Conservation (phyloP, 805 yeast species). For the Danielozyma ontarioensis region DNA sequence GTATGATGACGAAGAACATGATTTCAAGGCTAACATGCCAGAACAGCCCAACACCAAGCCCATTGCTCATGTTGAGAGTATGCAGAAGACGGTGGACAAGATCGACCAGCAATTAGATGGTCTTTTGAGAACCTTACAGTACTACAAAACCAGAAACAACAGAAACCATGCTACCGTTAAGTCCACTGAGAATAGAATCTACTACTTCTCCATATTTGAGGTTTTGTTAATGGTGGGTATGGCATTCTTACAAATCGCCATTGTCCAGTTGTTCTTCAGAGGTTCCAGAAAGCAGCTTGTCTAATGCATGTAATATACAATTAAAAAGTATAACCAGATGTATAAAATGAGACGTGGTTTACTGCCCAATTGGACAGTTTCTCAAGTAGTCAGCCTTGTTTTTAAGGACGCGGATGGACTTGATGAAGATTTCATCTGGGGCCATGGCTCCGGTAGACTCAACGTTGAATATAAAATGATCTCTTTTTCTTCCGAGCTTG, state of each 20-base stretch:
- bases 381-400: constrained; percentile 79
- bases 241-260: constrained; percentile 63
- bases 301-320: constrained; percentile 17
- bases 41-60: constrained; percentile 43
- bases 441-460: constrained; percentile 97
- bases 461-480: constrained; percentile 89
- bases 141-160: constrained; percentile 85
- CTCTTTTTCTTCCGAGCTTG: constrained; percentile 84
- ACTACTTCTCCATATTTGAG: constrained; percentile 69
- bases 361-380: constrained; percentile 69
- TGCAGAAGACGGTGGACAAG: constrained; percentile 49
- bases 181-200: constrained; percentile 72
- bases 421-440: constrained; percentile 93
- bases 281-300: constrained; percentile 66
- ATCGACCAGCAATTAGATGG: constrained; percentile 58
- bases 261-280: constrained; percentile 68
- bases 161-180: constrained; percentile 87
- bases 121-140: constrained; percentile 58
- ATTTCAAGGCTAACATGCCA: constrained; percentile 61
- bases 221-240: constrained; percentile 69
- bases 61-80: constrained; percentile 46
- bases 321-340: too few species aligned
- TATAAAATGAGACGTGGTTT: too few species aligned
- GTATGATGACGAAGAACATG: constrained; percentile 18
- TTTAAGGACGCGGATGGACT: constrained; percentile 78